Conservation (phyloP, 106 monocot genomes). For the Hemerocallis citrina region DNA sequence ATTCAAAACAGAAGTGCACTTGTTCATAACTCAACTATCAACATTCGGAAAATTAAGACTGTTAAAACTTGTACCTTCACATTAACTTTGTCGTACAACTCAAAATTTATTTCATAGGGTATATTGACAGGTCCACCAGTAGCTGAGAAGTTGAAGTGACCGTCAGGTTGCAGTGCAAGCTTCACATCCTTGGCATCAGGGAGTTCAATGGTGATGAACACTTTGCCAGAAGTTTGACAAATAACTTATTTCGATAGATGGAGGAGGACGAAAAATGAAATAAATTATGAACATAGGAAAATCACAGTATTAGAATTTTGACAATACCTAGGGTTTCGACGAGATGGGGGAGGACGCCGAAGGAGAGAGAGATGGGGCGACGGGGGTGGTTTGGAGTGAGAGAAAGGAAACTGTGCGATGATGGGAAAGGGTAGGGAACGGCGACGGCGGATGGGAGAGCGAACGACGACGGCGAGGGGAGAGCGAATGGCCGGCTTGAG, state of each 20-base stretch:
- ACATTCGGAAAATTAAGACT: too few species aligned
- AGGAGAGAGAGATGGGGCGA: not conserved
- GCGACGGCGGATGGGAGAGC: not conserved
- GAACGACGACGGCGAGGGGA: too few species aligned
- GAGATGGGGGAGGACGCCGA: too few species aligned
- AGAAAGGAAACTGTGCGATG: not conserved
- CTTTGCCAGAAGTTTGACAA: conserved; percentile 41
- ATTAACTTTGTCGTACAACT: conserved; percentile 53
- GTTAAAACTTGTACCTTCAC: conserved; percentile 37
- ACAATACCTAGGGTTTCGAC: too few species aligned
- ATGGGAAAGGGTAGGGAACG: not conserved
- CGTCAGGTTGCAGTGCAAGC: conserved; percentile 47
- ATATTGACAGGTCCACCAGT: conserved; percentile 26
- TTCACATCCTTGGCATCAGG: conserved; percentile 65
- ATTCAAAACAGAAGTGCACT: too few species aligned
- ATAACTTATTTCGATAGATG: not conserved
- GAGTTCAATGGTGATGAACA: conserved; percentile 50
- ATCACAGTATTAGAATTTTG: too few species aligned
- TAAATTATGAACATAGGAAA: not conserved
- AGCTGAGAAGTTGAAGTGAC: conserved; percentile 49
- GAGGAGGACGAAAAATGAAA: not conserved
- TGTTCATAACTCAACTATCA: too few species aligned
- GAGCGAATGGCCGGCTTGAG: too few species aligned
- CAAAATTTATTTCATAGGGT: conserved; percentile 43
- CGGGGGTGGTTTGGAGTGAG: not conserved